Base-by-base conservation (phyloP, 306 rosid genomes). In the Vicia villosa region DNA sequence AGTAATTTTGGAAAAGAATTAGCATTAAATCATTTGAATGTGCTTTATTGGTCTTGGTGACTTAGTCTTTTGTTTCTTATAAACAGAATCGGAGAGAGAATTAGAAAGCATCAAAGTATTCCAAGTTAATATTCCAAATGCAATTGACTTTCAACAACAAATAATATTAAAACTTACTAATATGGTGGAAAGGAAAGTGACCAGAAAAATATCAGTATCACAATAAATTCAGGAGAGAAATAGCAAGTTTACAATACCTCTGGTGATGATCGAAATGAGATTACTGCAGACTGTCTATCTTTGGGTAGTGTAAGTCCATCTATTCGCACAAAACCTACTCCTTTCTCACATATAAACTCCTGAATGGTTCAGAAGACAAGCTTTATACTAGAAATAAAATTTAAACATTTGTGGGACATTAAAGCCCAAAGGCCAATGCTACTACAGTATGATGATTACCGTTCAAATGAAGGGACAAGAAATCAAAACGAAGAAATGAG, bases 241-340 rank as follows among this genome's bases (percentile, higher is more conserved):
- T 24, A 68, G 26, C 50, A 74, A 74, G 49, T 45, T 46, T 13
- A 72, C 20, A 58, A 79, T 80, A 77, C 98, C 96, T 90, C 87
- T 0, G 84, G 57, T 76, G 92, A 86, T 57, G 92, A 74, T 63
- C 80, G 88, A 83, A 93, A 90, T 42, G 89, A 81, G 63, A 68
- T 73, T 15, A 93, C 97, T 52, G 97, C 96, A 9, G 83, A 79
- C 75, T 90, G 97, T 79, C 97, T 85, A 58, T 93, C 98, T 83
- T 83, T 85, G 20, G 96, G 86, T 81, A 85, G 97, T 60, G 98
- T 93, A 49, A 19, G 84, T 80, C 98, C 98, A 81, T 93, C 98
- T 74, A 93, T 93, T 68, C 98, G 91, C 64, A 93, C 86, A 83
- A 86, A 93, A 54, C 69, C 45, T 45, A 90, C 86, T 68, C 88